Evolutionary conservation across 23 red algal species (phyloP).

Genomic region (Gracilaria caudata): DNA sequence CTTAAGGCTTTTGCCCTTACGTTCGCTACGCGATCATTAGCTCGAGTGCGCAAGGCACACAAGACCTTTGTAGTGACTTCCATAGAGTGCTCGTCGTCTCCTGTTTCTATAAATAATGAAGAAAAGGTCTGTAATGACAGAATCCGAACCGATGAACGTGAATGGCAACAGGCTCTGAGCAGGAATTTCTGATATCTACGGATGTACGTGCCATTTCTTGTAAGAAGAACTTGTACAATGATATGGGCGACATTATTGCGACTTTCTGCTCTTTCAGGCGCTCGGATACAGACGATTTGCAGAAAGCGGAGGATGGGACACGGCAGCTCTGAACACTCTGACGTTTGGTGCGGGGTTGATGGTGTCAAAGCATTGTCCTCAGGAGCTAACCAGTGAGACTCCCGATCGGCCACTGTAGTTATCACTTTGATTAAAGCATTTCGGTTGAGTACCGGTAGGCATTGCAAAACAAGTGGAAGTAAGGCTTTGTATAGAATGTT

Average conservation of each 20-base stretch:
- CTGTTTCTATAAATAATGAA: neutral
- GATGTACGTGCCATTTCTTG: neutral
- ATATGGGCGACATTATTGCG: neutral
- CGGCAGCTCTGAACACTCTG: neutral
- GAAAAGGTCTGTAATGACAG: conserved; percentile 14
- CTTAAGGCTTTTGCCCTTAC: conserved; percentile 38
- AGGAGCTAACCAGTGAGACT: neutral
- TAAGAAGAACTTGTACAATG: conserved; percentile 15
- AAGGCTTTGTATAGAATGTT: conserved; percentile 4
- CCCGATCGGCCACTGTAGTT: neutral
- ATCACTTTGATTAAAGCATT: neutral
- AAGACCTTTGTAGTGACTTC: neutral
- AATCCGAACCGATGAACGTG: conserved; percentile 5
- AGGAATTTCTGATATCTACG: conserved; percentile 9
- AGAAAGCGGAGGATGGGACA: conserved; percentile 39
- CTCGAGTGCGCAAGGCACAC: neutral
- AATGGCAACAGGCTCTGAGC: conserved; percentile 17
- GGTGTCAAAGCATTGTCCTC: neutral
- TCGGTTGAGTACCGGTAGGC: neutral
- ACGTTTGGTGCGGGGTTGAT: neutral
- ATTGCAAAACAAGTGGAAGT: conserved; percentile 7
- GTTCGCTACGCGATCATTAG: conserved; percentile 38
- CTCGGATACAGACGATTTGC: conserved; percentile 15
- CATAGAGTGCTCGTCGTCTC: neutral
- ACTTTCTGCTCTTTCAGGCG: conserved; percentile 43